These are phyloP conservation scores for Paramecium sexaurelia DNA, from an alignment of 73 alveolate species.

Conservation along the genomic window DNA sequence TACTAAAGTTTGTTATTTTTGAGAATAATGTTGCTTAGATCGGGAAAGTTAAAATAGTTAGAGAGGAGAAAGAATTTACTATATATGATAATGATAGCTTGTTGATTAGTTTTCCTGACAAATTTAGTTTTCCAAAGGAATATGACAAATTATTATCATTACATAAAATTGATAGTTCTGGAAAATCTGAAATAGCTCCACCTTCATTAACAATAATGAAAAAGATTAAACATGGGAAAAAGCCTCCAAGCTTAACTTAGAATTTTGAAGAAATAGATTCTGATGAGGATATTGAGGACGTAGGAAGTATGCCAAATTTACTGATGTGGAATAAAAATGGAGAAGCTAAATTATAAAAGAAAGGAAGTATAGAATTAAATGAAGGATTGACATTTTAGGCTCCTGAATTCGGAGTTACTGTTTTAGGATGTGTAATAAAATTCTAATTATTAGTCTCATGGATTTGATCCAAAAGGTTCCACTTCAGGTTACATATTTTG, in stretches of 20 bases:
- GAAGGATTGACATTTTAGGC: conserved; percentile 40
- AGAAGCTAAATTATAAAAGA: conserved; percentile 18
- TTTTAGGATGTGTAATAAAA: conserved; percentile 43
- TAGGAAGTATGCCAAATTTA: conserved; percentile 13
- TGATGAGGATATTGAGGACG: background rate
- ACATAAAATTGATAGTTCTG: conserved; percentile 1
- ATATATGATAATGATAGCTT: conserved; percentile 52
- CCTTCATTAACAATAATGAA: background rate
- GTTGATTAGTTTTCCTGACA: conserved; percentile 31
- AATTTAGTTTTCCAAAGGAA: conserved; percentile 56
- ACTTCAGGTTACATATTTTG: conserved; percentile 70
- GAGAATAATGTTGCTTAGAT: conserved; percentile 42
- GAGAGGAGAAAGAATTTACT: conserved; percentile 8
- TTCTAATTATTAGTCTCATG: conserved; percentile 32
- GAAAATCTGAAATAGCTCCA: conserved; percentile 18
- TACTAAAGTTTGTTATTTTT: conserved; percentile 59
- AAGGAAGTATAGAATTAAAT: background rate
- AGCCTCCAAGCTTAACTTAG: conserved; percentile 53
- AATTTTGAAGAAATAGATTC: conserved; percentile 12
- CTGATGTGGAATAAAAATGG: conserved; percentile 47
- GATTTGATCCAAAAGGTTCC: conserved; percentile 68
- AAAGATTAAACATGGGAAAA: conserved; percentile 44
- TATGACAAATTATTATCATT: conserved; percentile 10
- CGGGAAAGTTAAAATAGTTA: conserved; percentile 32
- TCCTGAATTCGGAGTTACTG: conserved; percentile 69